Evolutionary conservation across 768 basidiomycete genomes (phyloP).

Genomic region (Punctularia strigosozonata): DNA sequence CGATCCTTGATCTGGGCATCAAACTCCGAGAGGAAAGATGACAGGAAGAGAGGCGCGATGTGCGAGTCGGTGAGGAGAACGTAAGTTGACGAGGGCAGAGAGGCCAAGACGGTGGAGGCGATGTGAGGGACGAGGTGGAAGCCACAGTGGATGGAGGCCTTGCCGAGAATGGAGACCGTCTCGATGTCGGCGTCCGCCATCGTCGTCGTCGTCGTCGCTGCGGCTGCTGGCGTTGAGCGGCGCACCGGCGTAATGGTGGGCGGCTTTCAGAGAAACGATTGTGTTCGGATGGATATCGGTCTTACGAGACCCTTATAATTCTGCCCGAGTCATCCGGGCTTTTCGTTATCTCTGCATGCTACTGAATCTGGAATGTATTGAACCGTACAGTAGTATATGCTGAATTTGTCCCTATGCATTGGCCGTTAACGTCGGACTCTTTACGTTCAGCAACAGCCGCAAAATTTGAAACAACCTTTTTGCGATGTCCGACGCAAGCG

Average conservation of each 20-base stretch:
- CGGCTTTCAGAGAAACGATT: background rate
- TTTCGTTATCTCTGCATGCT: too few relatives aligned
- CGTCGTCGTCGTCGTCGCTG: background rate
- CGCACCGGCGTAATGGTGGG: background rate
- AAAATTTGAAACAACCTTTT: too few relatives aligned
- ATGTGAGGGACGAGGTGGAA: constrained; percentile 90
- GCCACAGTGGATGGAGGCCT: constrained; percentile 84
- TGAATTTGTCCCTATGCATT: too few relatives aligned
- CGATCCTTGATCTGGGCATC: constrained; percentile 21
- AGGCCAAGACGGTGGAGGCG: constrained; percentile 53
- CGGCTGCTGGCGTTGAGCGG: too few relatives aligned
- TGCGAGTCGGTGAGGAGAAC: constrained; percentile 89
- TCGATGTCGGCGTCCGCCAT: constrained; percentile 36
- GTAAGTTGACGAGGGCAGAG: constrained; percentile 74
- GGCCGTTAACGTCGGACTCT: too few relatives aligned
- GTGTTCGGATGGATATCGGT: too few relatives aligned
- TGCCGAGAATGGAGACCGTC: constrained; percentile 77
- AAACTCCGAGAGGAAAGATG: constrained; percentile 59
- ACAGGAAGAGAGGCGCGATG: constrained; percentile 72
- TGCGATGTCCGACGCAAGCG: too few relatives aligned
- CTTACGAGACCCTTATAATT: too few relatives aligned
- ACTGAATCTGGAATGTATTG: too few relatives aligned
- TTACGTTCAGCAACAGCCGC: too few relatives aligned
- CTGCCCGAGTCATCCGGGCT: too few relatives aligned
- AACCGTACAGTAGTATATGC: too few relatives aligned